Evolutionary conservation across 2,329 filamentous ascomycete genomes (phyloP).

Genomic region (Stagonosporopsis chrysanthemi): DNA sequence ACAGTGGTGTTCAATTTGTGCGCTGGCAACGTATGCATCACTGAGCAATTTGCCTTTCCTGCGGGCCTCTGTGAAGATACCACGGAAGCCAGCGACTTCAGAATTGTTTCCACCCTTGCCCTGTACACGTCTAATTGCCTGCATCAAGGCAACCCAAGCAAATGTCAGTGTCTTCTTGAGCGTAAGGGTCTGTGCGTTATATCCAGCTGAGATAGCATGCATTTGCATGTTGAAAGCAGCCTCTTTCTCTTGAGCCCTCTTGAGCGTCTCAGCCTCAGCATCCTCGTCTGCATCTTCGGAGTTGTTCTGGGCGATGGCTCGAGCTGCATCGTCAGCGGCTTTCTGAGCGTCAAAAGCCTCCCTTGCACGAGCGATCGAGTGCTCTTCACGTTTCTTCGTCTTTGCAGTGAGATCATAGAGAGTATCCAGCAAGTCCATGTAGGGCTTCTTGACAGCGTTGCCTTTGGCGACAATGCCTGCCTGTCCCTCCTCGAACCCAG

Average conservation of each 20-base stretch:
- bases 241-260: conserved; percentile 55
- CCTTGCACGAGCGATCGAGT: conserved; percentile 63
- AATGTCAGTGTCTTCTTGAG: conserved; percentile 88
- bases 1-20: conserved; percentile 91
- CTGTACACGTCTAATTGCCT: conserved; percentile 92
- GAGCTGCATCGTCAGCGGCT: conserved; percentile 51
- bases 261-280: conserved; percentile 55
- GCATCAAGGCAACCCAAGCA: conserved; percentile 93
- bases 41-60: conserved; percentile 87
- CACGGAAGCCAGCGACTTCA: conserved; percentile 77
- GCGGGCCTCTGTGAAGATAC: conserved; percentile 88
- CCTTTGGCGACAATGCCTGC: conserved; percentile 70
- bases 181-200: conserved; percentile 74
- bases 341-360: conserved; percentile 60
- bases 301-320: conserved; percentile 49
- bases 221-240: conserved; percentile 63
- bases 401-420: conserved; percentile 88
- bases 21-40: conserved; percentile 93
- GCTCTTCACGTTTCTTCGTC: conserved; percentile 69
- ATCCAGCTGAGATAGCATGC: conserved; percentile 68
- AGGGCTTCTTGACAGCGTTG: conserved; percentile 80
- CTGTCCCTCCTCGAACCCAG: conserved; percentile 78
- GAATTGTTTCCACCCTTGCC: conserved; percentile 71
- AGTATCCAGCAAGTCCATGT: conserved; percentile 80
- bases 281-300: conserved; percentile 62